Evolutionary conservation across 257 asterid species (phyloP), one percentile per base, ranked within the genome.

Genomic region (Orobanche coerulescens): DNA sequence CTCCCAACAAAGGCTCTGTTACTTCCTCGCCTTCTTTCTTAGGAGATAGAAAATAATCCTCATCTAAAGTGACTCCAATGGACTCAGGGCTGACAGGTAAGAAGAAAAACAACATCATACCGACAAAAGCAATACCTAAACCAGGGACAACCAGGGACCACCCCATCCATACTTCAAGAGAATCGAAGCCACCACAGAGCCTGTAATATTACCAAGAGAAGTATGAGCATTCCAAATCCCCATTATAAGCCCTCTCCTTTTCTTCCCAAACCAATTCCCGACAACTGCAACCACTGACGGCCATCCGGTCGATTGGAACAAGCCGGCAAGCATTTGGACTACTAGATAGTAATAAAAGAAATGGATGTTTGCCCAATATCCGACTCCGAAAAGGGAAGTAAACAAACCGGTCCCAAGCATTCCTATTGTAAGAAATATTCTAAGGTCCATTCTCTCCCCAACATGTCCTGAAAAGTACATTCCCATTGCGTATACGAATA

Each of bases 161-260:
- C n/a, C 97, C 99, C 99, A 93, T 18, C 99, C 99, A 51, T 86
- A 79, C 68, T 72, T 84, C 77, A 93, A 78, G 71, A 93, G 61
- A 0, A 72, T 16, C 4, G 99, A 86, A 73, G 99, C 99, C 62
- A 93, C 80, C 28, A 93, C 60, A 16, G 93, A 83, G 9, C 99
- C 99, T 0, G 85, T 76, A 46, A 93, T 93, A 77, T 93, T 93
- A 40, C 99, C 99, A 24, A 93, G 74, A 6, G 99, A 93, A 2
- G 99, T 93, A 69, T 93, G 99, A 53, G 97, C 86, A 64, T 89
- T 93, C 99, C 99, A 93, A 4, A 93, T 82, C 34, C 99, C 99
- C 99, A 93, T 86, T 65, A 93, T 93, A 51, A 93, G 97, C 9
- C 99, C 97, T 36, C 99, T 79, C 79, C 78, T 89, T 79, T 71